Evolutionary conservation across 2,329 filamentous ascomycete genomes (phyloP), one percentile per base, ranked within the genome.

Genomic region (Claviceps lovelessii): DNA sequence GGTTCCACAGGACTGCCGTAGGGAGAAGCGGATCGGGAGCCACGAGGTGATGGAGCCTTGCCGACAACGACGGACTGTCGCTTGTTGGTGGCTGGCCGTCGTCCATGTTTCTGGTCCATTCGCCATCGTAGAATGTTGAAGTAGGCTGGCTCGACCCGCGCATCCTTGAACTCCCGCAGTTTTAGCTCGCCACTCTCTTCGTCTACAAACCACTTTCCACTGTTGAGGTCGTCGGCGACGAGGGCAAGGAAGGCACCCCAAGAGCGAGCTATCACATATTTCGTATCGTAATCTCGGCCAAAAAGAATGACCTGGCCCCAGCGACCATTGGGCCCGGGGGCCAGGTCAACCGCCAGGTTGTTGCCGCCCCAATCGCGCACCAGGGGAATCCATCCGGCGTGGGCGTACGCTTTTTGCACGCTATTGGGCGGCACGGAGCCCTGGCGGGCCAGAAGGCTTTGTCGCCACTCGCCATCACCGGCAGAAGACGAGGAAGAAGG

Each of bases 281-380:
- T 98, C 71, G 88, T 95, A 67, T 98, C 93, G 71, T 95, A 98
- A 72, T 98, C 93, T 57, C 93, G 88, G 52, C 93, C 93, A 68
- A 95, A 96, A 58, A 98, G 79, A 64, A 98, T 95, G 60, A 98
- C 83, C 68, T 98, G 93, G 54, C 93, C 93, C 91, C 93, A 98
- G 67, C 84, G 86, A 44, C 93, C 93, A 49, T 81, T 80, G 10
- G 91, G 88, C 2, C 93, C 93, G 28, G 93, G 93, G 7, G 90
- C 88, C 56, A 98, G 76, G 69, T 98, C 93, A 49, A 96, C 81
- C 19, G 90, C 91, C 64, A 98, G 77, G 74, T 95, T 94, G 79
- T 98, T 98, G 70, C 93, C 93, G 68, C 93, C 93, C 93, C 93
- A 98, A 69, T 98, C 93, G 62, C 93, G 87, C 56, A 90, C 91